Conservation (phyloP, 495 filamentous ascomycete species). For the Talaromyces proteolyticus region DNA sequence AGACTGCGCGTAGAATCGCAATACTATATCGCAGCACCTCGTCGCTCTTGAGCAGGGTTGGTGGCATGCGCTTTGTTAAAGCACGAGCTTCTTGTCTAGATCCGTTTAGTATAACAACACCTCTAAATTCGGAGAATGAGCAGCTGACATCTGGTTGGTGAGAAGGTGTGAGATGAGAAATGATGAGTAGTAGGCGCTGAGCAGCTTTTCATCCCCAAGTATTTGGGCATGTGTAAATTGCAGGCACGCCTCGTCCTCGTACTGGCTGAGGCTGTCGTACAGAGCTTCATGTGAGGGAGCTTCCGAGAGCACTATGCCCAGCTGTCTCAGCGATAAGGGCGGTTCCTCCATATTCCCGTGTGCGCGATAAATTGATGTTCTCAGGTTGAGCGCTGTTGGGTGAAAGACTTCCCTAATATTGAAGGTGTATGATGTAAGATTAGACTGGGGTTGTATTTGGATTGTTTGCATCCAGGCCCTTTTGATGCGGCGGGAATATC, state of each 20-base stretch:
- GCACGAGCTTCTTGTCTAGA: constrained; percentile 46
- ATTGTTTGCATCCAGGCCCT: too few species aligned
- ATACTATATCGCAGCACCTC: constrained; percentile 38
- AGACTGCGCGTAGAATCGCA: constrained; percentile 40
- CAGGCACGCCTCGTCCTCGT: constrained; percentile 36
- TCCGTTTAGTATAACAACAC: too few species aligned
- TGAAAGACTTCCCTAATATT: too few species aligned
- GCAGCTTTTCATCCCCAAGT: constrained; percentile 17
- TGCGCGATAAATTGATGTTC: too few species aligned
- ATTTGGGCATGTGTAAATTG: constrained; percentile 16
- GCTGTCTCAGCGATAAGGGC: constrained; percentile 27
- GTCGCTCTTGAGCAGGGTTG: constrained; percentile 27
- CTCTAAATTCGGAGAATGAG: too few species aligned
- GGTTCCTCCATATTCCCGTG: constrained; percentile 24
- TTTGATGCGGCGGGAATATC: too few species aligned
- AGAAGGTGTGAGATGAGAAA: constrained; percentile 49
- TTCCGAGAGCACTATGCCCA: constrained; percentile 29
- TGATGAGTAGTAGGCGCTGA: constrained; percentile 43
- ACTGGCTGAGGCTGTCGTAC: constrained; percentile 36
- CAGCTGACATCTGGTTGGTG: constrained; percentile 41
- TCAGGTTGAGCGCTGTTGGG: too few species aligned
- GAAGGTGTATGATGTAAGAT: too few species aligned
- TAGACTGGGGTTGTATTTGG: too few species aligned
- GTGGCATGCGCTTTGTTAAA: constrained; percentile 42
- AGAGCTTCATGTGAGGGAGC: constrained; percentile 32